These are phyloP conservation scores for Cutaneotrichosporon cavernicola DNA, from an alignment of 1,284 basidiomycete species.

Conservation along the genomic window DNA sequence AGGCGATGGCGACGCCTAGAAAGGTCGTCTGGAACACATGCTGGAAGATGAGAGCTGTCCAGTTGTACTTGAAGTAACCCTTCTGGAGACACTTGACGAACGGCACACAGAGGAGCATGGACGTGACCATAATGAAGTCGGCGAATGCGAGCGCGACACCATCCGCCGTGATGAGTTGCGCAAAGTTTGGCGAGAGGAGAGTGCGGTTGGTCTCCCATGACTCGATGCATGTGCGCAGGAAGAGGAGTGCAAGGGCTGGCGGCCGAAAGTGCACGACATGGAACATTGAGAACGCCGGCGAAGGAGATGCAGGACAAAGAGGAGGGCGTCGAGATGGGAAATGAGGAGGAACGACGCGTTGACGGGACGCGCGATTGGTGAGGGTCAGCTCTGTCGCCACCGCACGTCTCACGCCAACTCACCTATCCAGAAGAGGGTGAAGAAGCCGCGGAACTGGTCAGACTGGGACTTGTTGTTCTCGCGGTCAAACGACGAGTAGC, in stretches of 20 bases:
- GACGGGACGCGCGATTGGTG: neutral
- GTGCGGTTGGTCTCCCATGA: slow-evolving; percentile 73
- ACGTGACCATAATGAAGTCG: slow-evolving; percentile 74
- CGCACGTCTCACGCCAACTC: slow-evolving; percentile 24
- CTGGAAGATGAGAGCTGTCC: slow-evolving; percentile 70
- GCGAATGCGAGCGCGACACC: slow-evolving; percentile 77
- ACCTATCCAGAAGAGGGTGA: slow-evolving; percentile 77
- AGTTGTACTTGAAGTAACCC: slow-evolving; percentile 76
- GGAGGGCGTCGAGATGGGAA: neutral
- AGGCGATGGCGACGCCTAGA: slow-evolving; percentile 64
- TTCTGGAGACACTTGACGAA: slow-evolving; percentile 74
- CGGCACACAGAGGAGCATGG: slow-evolving; percentile 73
- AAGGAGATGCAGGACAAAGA: too few species aligned
- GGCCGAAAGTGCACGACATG: neutral
- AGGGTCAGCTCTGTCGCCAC: neutral
- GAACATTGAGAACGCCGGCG: neutral
- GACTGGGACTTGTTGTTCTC: slow-evolving; percentile 67
- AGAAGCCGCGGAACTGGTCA: slow-evolving; percentile 92
- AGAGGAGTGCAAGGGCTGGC: slow-evolving; percentile 78
- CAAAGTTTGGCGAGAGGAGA: slow-evolving; percentile 77
- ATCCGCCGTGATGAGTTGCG: slow-evolving; percentile 82
- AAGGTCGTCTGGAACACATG: slow-evolving; percentile 72
- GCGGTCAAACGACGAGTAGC: slow-evolving; percentile 79
- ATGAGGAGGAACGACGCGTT: neutral
- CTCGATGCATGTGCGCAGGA: slow-evolving; percentile 71